Evolutionary conservation across 2,329 filamentous ascomycete genomes (phyloP), one percentile per base, ranked within the genome.

Genomic region (Monosporascus sp.): DNA sequence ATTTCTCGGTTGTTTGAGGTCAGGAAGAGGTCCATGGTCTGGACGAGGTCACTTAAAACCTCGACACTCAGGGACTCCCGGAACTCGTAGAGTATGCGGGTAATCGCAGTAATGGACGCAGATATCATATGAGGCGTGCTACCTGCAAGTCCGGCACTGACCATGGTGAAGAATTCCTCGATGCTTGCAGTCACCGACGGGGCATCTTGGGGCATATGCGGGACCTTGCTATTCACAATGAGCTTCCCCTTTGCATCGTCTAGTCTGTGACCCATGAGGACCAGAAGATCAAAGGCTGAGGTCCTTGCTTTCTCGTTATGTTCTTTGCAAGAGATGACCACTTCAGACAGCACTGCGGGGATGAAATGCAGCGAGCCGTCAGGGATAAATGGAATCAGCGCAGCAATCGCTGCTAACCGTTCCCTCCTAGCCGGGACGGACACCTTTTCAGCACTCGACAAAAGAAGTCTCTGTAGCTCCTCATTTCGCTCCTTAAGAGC

Each of bases 121-220:
- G 91, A 96, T 58, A 97, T 92, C 91, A 97, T 97, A 75, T 97
- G 93, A 34, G 94, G 92, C 11, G 91, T 93, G 63, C 87, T 88
- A 53, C 92, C 93, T 2, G 93, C 94, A 51, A 99, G 82, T 73
- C 94, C 94, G 48, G 94, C 94, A 61, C 90, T 96, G 31, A 97
- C 89, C 94, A 99, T 99, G 52, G 93, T 97, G 75, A 97, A 90
- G 73, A 91, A 97, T 71, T 97, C 94, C 65, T 97, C 93, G 38
- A 99, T 82, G 43, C 82, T 92, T 20, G 94, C 93, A 3, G 83
- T 78, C 4, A 87, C 91, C 34, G 86, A 77, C 2, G 90, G 87
- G 0, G 91, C 88, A 69, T 95, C 86, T 48, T 82, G 76, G 3
- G 90, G 83, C 91, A 97, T 96, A 68, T 93, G 86, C 2, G 90